Conservation (phyloP, 768 basidiomycete genomes). For the Hericium alpestre region DNA sequence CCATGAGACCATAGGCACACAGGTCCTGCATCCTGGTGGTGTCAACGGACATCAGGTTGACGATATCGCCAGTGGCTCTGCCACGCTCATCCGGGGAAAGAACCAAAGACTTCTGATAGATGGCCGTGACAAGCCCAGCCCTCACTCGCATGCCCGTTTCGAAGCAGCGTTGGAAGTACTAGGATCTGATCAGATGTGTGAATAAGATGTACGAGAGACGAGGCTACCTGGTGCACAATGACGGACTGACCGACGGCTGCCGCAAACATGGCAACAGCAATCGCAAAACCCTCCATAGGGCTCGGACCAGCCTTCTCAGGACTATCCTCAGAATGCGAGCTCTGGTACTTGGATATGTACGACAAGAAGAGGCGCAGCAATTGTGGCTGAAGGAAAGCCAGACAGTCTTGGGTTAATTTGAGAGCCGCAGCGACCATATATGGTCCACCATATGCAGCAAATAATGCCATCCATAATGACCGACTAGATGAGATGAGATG, state of each 20-base stretch:
- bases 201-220: no score
- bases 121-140: slow-evolving; percentile 74
- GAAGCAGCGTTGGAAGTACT: slow-evolving; percentile 78
- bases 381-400: slow-evolving; percentile 83
- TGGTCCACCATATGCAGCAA: slow-evolving; percentile 67
- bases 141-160: slow-evolving; percentile 91
- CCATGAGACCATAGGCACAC: slow-evolving; percentile 74
- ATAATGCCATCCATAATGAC: slow-evolving; percentile 63
- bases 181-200: slow-evolving; percentile 17
- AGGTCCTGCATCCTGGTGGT: slow-evolving; percentile 71
- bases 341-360: slow-evolving; percentile 75
- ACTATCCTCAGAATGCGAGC: slow-evolving; percentile 20
- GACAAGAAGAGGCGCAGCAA: slow-evolving; percentile 67
- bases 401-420: slow-evolving; percentile 69
- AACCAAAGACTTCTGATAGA: slow-evolving; percentile 79
- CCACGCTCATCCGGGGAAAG: slow-evolving; percentile 79
- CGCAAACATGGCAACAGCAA: slow-evolving; percentile 72
- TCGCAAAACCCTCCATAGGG: slow-evolving; percentile 57
- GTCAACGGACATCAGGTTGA: slow-evolving; percentile 89
- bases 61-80: slow-evolving; percentile 82
- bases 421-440: slow-evolving; percentile 52
- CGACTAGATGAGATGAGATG: slow-evolving; percentile 28
- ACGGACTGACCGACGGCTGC: slow-evolving; percentile 72
- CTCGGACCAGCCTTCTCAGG: slow-evolving; percentile 20
- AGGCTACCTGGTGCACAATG: slow-evolving; percentile 62